Base-by-base conservation (phyloP, 2,329 filamentous ascomycete genomes). In the Neopestalotiopsis clavispora region DNA sequence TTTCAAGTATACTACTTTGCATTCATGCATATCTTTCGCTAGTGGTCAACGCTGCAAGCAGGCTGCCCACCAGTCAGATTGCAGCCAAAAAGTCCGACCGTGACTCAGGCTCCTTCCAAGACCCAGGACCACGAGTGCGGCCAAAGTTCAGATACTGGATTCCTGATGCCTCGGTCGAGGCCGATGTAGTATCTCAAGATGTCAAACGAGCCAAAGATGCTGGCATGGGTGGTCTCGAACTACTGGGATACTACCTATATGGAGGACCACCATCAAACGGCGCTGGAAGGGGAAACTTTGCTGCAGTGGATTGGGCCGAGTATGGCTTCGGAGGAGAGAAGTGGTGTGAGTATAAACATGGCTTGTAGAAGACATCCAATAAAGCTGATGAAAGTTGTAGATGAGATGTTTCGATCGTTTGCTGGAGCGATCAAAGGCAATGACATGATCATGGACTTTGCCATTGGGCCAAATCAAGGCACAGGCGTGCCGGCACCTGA, bases 231-330 rank as follows among this genome's bases (percentile, higher is more conserved):
- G 57, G 57, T 2, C 28, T 60, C 7, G 57, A 60, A 23, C 6
- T 60, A 6, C 57, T 60, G 28, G 57, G 57, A 60, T 60, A 60
- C 9, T 30, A 60, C 12, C 20, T 60, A 14, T 60, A 60, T 34
- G 57, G 57, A 32, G 57, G 32, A 14, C 32, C 57, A 32, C 28
- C 57, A 14, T 14, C n/a, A 14, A 32, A 32, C 4, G 57, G 57
- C 4, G 57, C 28, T n/a, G 28, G 32, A 17, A 30, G 28, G 23
- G 57, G 28, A n/a, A 32, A n/a, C 12, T 38, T 17, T 30, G 28
- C 32, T 7, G 28, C 28, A 9, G 32, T 38, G 32, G 57, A 60
- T 3, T 60, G 57, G 57, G 32, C 57, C 28, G 57, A 32, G 4
- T 60, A 60, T 60, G 57, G 57, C 7, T 60, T 60, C 30, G 57